phyloP scores from a whole-genome alignment of 2,329 filamentous ascomycete genomes.

The Aspergillus udagawae region DNA sequence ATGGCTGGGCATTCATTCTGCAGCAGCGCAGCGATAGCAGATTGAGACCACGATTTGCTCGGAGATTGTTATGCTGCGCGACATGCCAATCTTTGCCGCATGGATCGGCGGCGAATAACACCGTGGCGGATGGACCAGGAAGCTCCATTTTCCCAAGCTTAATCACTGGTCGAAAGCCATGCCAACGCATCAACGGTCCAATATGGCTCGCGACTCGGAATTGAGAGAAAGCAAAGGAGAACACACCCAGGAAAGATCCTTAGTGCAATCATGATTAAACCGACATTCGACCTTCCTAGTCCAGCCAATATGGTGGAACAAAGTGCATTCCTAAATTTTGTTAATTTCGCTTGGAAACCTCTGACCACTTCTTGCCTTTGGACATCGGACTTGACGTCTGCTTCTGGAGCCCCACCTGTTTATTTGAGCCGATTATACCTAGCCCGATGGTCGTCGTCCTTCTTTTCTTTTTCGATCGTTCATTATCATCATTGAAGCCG shows the following conservation, averaged over 20 bases:
- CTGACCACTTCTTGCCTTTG: not conserved
- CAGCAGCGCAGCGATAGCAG: constrained; percentile 13
- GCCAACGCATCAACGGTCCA: constrained; percentile 73
- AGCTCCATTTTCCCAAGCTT: constrained; percentile 55
- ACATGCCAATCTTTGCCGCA: constrained; percentile 28
- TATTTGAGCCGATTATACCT: constrained; percentile 27
- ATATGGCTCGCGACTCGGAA: constrained; percentile 16
- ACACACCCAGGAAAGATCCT: not conserved
- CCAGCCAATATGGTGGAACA: not conserved
- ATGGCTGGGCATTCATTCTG: constrained; percentile 16
- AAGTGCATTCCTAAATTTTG: not conserved
- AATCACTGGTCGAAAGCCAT: constrained; percentile 78
- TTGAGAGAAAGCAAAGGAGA: constrained; percentile 5
- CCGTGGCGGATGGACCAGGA: constrained; percentile 45
- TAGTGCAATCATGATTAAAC: not conserved
- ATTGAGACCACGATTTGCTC: constrained; percentile 13
- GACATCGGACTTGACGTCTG: constrained; percentile 12
- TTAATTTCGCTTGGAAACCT: not conserved
- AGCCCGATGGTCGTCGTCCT: constrained; percentile 11
- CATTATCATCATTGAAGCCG: not conserved
- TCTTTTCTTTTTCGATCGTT: constrained; percentile 8
- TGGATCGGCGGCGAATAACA: constrained; percentile 37
- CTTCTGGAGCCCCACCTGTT: constrained; percentile 30
- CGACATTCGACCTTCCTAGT: not conserved
- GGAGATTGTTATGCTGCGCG: constrained; percentile 13